These are phyloP conservation scores for Alternaria infectoria DNA, from an alignment of 2,329 filamentous ascomycete species.

Conservation along the genomic window DNA sequence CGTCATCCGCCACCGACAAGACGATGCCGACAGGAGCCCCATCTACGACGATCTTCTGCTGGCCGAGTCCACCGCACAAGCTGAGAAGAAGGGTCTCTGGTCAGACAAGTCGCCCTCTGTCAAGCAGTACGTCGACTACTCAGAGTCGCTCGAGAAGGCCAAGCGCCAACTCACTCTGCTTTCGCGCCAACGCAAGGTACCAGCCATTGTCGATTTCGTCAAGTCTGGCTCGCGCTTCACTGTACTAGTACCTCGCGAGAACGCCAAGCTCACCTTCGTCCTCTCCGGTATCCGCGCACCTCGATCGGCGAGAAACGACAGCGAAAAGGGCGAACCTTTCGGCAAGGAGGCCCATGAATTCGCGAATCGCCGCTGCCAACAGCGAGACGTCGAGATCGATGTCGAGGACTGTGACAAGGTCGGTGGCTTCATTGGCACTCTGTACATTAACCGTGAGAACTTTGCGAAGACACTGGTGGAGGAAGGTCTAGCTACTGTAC, in stretches of 20 bases:
- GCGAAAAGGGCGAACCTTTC: slow-evolving; percentile 87
- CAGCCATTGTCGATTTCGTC: slow-evolving; percentile 94
- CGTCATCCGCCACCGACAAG: slow-evolving; percentile 92
- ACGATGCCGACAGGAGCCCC: slow-evolving; percentile 90
- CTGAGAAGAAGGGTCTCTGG: slow-evolving; percentile 94
- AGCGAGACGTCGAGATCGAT: slow-evolving; percentile 95
- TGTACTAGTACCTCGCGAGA: slow-evolving; percentile 87
- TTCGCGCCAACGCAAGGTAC: slow-evolving; percentile 88
- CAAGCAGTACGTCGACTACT: slow-evolving; percentile 86
- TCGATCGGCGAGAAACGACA: slow-evolving; percentile 78
- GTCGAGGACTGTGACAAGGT: slow-evolving; percentile 95
- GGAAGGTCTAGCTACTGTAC: slow-evolving; percentile 90
- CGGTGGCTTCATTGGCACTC: slow-evolving; percentile 93
- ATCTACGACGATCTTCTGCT: slow-evolving; percentile 90
- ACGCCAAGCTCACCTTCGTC: slow-evolving; percentile 92
- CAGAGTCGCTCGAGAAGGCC: slow-evolving; percentile 90
- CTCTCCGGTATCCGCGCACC: slow-evolving; percentile 92
- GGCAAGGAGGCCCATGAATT: slow-evolving; percentile 94
- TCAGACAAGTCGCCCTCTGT: slow-evolving; percentile 83
- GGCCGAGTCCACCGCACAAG: slow-evolving; percentile 81
- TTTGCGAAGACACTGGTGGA: slow-evolving; percentile 93
- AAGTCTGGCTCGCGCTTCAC: slow-evolving; percentile 97
- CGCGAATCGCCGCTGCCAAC: slow-evolving; percentile 84
- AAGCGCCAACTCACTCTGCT: slow-evolving; percentile 90
- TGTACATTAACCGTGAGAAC: slow-evolving; percentile 94